Percentiles rank a stretch among this genome's conserved stretches.
These are phyloP conservation scores for Colletotrichum gigasporum DNA, from an alignment of 2,329 filamentous ascomycete genomes.

Conservation along the genomic window DNA sequence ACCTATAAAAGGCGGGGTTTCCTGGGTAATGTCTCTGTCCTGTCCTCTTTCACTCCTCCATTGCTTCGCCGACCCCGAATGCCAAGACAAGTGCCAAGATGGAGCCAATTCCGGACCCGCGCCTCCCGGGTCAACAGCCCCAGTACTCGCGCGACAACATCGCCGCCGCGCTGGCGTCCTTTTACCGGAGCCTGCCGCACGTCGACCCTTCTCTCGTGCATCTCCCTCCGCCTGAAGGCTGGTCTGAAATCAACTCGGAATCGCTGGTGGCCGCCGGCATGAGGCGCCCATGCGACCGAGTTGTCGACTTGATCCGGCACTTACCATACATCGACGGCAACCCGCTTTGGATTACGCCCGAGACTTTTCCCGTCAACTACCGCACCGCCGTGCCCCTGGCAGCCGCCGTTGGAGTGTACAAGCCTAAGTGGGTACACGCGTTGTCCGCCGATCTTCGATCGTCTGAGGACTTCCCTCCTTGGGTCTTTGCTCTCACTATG, in stretches of 20 bases:
- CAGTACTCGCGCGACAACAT: constrained; percentile 8
- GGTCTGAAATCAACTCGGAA: constrained; percentile 4
- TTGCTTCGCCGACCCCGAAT: too few relatives aligned
- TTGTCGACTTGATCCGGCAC: neutral
- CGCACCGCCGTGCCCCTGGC: neutral
- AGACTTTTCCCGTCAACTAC: neutral
- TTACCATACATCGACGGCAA: constrained; percentile 6
- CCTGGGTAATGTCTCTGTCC: too few relatives aligned
- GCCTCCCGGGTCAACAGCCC: neutral
- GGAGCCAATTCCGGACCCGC: constrained; percentile 3
- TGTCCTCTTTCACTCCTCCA: too few relatives aligned
- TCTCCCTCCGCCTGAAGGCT: neutral
- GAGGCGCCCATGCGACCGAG: neutral
- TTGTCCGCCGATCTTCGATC: neutral
- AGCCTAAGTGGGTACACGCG: neutral
- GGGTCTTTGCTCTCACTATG: neutral
- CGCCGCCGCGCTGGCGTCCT: neutral
- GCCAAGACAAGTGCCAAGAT: constrained; percentile 6
- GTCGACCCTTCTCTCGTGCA: neutral
- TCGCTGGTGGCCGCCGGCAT: neutral
- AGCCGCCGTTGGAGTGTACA: neutral
- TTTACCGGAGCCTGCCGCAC: constrained; percentile 4
- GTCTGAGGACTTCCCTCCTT: neutral
- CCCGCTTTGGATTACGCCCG: constrained; percentile 11
- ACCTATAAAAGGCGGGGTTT: too few relatives aligned